phyloP scores from a whole-genome alignment of 495 filamentous ascomycete genomes.

The Parathielavia appendiculata region DNA sequence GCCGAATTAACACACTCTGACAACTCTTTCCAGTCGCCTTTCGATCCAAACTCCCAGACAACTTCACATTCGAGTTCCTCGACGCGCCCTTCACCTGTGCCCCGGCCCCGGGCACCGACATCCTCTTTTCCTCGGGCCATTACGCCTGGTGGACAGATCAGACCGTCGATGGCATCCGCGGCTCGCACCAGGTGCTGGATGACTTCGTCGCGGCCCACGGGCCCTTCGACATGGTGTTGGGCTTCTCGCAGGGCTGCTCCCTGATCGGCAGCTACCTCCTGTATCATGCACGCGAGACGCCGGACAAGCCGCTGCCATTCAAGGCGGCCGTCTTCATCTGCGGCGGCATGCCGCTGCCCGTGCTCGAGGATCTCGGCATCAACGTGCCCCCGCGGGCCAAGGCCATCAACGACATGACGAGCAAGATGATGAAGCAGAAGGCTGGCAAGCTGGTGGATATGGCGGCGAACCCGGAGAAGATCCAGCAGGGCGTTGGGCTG shows the following conservation, averaged over 20 bases:
- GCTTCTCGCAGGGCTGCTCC: slow-evolving; percentile 56
- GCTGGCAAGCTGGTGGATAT: slow-evolving; percentile 30
- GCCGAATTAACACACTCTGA: neutral
- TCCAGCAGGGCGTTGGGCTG: slow-evolving; percentile 23
- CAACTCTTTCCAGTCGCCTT: slow-evolving; percentile 26
- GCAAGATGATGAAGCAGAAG: slow-evolving; percentile 25
- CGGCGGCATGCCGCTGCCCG: slow-evolving; percentile 45
- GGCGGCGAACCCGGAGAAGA: slow-evolving; percentile 27
- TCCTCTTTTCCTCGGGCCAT: slow-evolving; percentile 48
- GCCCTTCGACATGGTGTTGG: slow-evolving; percentile 57
- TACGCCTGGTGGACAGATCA: slow-evolving; percentile 44
- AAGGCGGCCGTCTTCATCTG: slow-evolving; percentile 57
- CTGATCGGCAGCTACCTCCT: slow-evolving; percentile 46
- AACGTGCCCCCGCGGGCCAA: slow-evolving; percentile 41
- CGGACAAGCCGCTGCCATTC: slow-evolving; percentile 44
- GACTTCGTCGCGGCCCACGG: slow-evolving; percentile 46
- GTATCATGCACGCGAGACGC: slow-evolving; percentile 34
- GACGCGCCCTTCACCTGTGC: slow-evolving; percentile 44
- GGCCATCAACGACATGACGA: slow-evolving; percentile 34
- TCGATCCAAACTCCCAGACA: slow-evolving; percentile 27
- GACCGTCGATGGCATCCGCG: slow-evolving; percentile 34
- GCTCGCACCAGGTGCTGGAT: slow-evolving; percentile 44
- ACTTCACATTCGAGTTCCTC: slow-evolving; percentile 51
- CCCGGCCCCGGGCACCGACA: slow-evolving; percentile 50
- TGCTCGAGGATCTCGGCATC: slow-evolving; percentile 50